Base-by-base conservation (phyloP, 2,329 filamentous ascomycete genomes). In the Gaeumannomyces sp. region DNA sequence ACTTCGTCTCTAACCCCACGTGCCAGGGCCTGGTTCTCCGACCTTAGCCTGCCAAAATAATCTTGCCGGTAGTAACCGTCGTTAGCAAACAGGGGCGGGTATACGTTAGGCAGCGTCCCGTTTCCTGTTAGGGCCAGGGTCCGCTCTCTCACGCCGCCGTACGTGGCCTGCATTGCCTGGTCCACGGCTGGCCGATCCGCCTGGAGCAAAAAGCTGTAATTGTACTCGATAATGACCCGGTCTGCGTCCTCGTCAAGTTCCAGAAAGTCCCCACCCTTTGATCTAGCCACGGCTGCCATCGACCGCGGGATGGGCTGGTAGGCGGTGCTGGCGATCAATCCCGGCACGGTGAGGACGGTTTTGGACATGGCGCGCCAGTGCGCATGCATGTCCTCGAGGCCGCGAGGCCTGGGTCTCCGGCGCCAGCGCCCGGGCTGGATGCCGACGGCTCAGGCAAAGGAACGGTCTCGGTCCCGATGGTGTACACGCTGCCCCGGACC, bases 51-150 rank as follows among this genome's bases (percentile, higher is more conserved):
- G 2, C 73, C 76, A 60, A 74, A 80, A 68, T 79, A 79, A 64
- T 81, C 78, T 69, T 81, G 75, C 27, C 73, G 66, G 64, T 74
- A 76, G 68, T 76, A 79, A 13, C 72, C 75, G 62, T 80, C 77
- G 68, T 80, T 81, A 73, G 77, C 75, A 68, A 79, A 80, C 13
- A 80, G 67, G 16, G 79, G 79, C 62, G 77, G 70, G 65, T 77
- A 78, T 2, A 70, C 74, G 31, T 75, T 71, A 6, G 73, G 71
- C 59, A 80, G 66, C 33, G 71, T 67, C 35, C 75, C 76, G 29
- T 74, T 72, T 22, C 67, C 69, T 64, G 77, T 70, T 66, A 73
- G 75, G 19, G 69, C 68, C 63, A 70, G 58, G 4, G 76, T 73
- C n/a, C 72, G 66, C 28, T 69, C 65, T 53, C 68, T 64, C 60